Evolutionary conservation across 148 eudicot genomes (phyloP), one percentile per base, ranked within the genome.

Genomic region (Vaccinium macrocarpon): DNA sequence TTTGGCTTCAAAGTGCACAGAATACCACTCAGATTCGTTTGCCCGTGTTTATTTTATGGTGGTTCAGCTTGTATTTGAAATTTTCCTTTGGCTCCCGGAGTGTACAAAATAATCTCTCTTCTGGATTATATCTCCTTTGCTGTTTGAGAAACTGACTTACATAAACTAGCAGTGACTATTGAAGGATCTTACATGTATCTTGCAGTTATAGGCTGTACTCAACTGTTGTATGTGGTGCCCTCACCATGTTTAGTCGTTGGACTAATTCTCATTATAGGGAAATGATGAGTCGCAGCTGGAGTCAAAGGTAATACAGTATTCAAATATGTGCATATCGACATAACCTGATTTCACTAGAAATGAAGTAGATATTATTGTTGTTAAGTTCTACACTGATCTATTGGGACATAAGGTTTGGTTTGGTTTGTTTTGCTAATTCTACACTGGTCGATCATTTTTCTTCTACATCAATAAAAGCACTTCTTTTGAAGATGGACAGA

Each of bases 191-290:
- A 6, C 0, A 21, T 38, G 68, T 53, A 42, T 15, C 10, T 42
- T 72, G 35, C 48, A 70, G 56, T n/a, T 59, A 2, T 29, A 84
- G 78, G 84, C 82, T 32, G 32, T 59, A 59, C 52, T 74, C 71
- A 52, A 19, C 82, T 70, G 29, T 27, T n/a, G 13, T 4, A 68
- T 87, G 70, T 87, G 25, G 29, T 74, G 79, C 83, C 18, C 56
- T 73, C 66, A 77, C 81, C 74, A 87, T 89, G 89, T 82, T 89
- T 57, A 87, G 88, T 32, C 81, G 85, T 49, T 84, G 87, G 85
- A 56, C 75, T 68, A 81, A 57, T 83, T 84, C 89, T 84, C 83
- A 82, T n/a, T 66, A 25, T 84, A 86, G 38, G 89, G 78, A 56
- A 81, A 85, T 52, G 86, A 64, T 48, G 78, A 66, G 59, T 76